Evolutionary conservation across 257 asterid genomes (phyloP).

Genomic region (Marsdenia floribunda): DNA sequence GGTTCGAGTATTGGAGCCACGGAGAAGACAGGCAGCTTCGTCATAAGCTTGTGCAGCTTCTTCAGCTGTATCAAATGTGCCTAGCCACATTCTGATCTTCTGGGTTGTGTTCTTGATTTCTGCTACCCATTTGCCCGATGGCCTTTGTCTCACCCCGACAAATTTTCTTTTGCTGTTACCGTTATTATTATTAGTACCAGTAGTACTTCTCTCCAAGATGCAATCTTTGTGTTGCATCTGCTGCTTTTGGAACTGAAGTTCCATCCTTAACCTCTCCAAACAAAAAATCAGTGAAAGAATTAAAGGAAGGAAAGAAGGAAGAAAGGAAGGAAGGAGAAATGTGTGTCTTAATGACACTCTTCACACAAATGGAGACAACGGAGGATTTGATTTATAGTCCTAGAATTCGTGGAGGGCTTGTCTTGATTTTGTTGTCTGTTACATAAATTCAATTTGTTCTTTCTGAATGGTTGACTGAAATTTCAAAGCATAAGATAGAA

Average conservation of each 20-base stretch:
- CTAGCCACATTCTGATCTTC: constrained; percentile 88
- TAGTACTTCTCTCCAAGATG: constrained; percentile 25
- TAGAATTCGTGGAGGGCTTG: constrained; percentile 20
- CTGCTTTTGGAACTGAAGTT: constrained; percentile 37
- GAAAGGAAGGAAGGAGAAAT: neutral
- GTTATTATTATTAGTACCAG: constrained; percentile 22
- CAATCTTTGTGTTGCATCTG: constrained; percentile 8
- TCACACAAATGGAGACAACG: constrained; percentile 24
- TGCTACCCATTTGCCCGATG: constrained; percentile 89
- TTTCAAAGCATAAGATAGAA: constrained; percentile 32
- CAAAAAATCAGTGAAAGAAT: constrained; percentile 1
- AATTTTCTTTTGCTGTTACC: constrained; percentile 45
- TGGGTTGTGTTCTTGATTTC: constrained; percentile 89
- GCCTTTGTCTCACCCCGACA: constrained; percentile 83
- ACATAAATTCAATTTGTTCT: constrained; percentile 16
- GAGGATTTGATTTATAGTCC: constrained; percentile 36
- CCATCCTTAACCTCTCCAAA: constrained; percentile 24
- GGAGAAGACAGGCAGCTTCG: constrained; percentile 80
- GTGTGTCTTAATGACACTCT: constrained; percentile 3
- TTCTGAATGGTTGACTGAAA: constrained; percentile 39
- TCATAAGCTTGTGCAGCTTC: constrained; percentile 88
- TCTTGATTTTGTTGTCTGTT: constrained; percentile 36
- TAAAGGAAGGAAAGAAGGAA: neutral
- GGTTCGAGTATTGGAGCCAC: constrained; percentile 73
- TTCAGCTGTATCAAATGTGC: constrained; percentile 81